Percentiles rank a stretch among this genome's conserved stretches.
These are phyloP conservation scores for Tolypocladium paradoxum DNA, from an alignment of 2,329 filamentous ascomycete genomes.

Conservation along the genomic window DNA sequence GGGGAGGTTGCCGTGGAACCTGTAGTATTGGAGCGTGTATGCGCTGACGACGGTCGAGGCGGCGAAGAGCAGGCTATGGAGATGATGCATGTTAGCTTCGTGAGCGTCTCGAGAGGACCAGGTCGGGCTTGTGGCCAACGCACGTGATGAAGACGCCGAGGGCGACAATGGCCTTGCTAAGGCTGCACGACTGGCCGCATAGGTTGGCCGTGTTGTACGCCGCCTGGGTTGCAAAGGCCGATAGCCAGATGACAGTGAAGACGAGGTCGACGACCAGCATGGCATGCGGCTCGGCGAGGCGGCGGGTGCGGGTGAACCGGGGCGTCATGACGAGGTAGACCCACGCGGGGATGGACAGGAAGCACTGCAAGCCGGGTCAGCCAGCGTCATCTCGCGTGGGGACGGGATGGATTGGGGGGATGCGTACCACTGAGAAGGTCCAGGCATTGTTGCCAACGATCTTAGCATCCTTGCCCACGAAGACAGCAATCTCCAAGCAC, in stretches of 20 bases:
- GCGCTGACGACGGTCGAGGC: conserved; percentile 44
- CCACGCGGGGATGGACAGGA: conserved; percentile 52
- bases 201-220: conserved; percentile 47
- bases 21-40: conserved; percentile 51
- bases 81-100: neutral
- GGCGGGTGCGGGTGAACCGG: conserved; percentile 50
- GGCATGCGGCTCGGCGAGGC: conserved; percentile 49
- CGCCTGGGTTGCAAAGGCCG: conserved; percentile 55
- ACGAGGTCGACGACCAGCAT: conserved; percentile 49
- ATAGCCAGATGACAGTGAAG: conserved; percentile 53
- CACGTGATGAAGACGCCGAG: conserved; percentile 54
- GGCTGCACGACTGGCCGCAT: conserved; percentile 45
- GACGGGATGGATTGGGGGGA: neutral
- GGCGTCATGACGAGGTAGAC: conserved; percentile 56
- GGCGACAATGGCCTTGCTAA: conserved; percentile 53
- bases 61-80: conserved; percentile 42
- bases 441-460: conserved; percentile 51
- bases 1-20: conserved; percentile 49
- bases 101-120: neutral
- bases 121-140: conserved; percentile 12
- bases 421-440: conserved; percentile 51
- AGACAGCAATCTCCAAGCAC: conserved; percentile 49
- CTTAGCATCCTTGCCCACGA: conserved; percentile 33
- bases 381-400: neutral
- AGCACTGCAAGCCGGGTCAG: conserved; percentile 36